Conservation (phyloP, 352 stramenopile genomes). For the Phytophthora boehmeriae region DNA sequence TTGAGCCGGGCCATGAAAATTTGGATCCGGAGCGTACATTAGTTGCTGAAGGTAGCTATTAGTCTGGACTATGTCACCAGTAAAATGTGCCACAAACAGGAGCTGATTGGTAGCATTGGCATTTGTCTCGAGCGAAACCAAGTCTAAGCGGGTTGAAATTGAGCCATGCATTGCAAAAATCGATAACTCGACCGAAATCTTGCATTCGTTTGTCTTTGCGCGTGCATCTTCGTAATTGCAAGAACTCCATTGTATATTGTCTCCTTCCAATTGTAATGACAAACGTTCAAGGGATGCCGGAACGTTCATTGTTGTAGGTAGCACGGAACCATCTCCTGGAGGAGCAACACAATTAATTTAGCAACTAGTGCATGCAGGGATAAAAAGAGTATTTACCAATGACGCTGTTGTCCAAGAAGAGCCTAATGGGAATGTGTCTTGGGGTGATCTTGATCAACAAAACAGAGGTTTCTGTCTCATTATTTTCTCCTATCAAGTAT, state of each 20-base stretch:
- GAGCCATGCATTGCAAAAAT: conserved; percentile 20
- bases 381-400: conserved; percentile 17
- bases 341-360: neutral
- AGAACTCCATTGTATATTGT: neutral
- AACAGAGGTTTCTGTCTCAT: neutral
- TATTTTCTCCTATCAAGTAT: conserved; percentile 11
- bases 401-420: conserved; percentile 12
- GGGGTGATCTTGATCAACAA: conserved; percentile 16
- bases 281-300: conserved; percentile 10
- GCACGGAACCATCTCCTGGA: conserved; percentile 17
- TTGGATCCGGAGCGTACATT: conserved; percentile 30
- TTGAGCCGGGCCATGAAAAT: conserved; percentile 49
- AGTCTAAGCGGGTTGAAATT: conserved; percentile 4
- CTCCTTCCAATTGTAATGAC: conserved; percentile 16
- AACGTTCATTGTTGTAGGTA: conserved; percentile 16
- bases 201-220: neutral
- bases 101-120: neutral
- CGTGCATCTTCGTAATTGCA: neutral
- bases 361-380: neutral
- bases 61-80: conserved; percentile 9
- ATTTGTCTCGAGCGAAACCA: neutral
- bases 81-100: conserved; percentile 10
- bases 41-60: conserved; percentile 26
- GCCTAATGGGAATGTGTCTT: conserved; percentile 12
- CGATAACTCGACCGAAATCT: conserved; percentile 14